Percentiles rank a stretch among this genome's conserved stretches.
phyloP scores from a whole-genome alignment of 768 basidiomycete genomes.

The Lactarius akahatsu region DNA sequence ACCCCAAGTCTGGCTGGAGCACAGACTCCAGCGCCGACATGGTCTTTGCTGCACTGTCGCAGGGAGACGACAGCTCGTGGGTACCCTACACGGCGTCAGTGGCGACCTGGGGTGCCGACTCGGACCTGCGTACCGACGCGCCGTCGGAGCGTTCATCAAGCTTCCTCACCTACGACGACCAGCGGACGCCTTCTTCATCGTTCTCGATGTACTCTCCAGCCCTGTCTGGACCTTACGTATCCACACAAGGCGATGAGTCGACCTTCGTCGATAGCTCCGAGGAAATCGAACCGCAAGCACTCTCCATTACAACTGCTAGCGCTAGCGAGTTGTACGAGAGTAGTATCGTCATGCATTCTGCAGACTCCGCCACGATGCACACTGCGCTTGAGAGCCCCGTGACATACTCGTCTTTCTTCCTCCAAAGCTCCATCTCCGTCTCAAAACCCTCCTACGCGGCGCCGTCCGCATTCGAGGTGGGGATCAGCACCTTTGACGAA shows the following conservation, averaged over 20 bases:
- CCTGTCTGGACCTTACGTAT: conserved; percentile 26
- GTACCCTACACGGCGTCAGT: conserved; percentile 22
- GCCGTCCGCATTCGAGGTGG: conserved; percentile 27
- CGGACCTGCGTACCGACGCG: conserved; percentile 15
- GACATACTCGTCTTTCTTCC: conserved; percentile 23
- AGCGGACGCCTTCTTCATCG: conserved; percentile 28
- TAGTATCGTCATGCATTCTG: conserved; percentile 28
- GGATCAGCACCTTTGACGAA: conserved; percentile 28
- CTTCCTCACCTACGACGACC: conserved; percentile 28
- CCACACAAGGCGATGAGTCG: conserved; percentile 21
- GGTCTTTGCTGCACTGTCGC: conserved; percentile 23
- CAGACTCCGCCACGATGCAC: conserved; percentile 29
- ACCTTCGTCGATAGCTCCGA: conserved; percentile 22
- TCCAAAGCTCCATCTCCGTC: conserved; percentile 22
- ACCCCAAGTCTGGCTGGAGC: conserved; percentile 59
- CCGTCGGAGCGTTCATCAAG: conserved; percentile 26
- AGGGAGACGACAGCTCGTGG: conserved; percentile 25
- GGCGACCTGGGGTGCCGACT: conserved; percentile 28
- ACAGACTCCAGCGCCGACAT: conserved; percentile 40
- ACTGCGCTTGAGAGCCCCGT: conserved; percentile 28
- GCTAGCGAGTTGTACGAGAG: conserved; percentile 22
- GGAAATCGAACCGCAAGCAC: conserved; percentile 13
- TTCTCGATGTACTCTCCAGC: conserved; percentile 30
- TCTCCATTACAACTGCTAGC: conserved; percentile 24
- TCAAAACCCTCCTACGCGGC: conserved; percentile 25